Conservation (phyloP, 2,329 filamentous ascomycete species). For the Fusarium armeniacum region DNA sequence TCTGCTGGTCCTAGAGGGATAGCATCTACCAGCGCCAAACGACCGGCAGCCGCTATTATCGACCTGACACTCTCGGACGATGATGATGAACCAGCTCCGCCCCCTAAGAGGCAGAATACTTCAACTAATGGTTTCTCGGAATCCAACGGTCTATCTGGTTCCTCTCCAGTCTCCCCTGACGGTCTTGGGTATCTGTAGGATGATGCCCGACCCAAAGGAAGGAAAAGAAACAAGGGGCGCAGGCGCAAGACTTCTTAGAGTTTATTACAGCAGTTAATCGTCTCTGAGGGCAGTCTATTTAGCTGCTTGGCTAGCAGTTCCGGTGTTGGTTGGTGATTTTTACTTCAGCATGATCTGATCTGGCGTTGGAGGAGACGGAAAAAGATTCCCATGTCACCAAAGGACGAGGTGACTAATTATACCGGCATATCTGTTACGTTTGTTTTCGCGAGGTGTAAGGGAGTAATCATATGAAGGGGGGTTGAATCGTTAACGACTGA, state of each 20-base stretch:
- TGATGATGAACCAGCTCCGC: slow-evolving; percentile 63
- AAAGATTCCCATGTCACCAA: slow-evolving; percentile 51
- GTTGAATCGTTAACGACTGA: neutral
- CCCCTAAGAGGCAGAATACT: slow-evolving; percentile 63
- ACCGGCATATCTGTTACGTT: slow-evolving; percentile 35
- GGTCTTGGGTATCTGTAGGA: slow-evolving; percentile 45
- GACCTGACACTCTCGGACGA: slow-evolving; percentile 68
- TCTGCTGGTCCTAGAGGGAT: slow-evolving; percentile 54
- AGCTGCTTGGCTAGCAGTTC: slow-evolving; percentile 32
- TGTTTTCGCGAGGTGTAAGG: slow-evolving; percentile 44
- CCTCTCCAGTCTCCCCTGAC: slow-evolving; percentile 41
- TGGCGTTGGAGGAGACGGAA: slow-evolving; percentile 50
- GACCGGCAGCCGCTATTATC: slow-evolving; percentile 67
- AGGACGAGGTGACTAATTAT: slow-evolving; percentile 36
- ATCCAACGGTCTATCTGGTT: slow-evolving; percentile 39
- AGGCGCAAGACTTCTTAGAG: slow-evolving; percentile 39
- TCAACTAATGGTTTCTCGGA: slow-evolving; percentile 46
- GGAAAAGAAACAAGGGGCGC: slow-evolving; percentile 27
- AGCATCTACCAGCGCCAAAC: slow-evolving; percentile 61
- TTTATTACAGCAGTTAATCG: slow-evolving; percentile 8
- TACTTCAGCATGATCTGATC: slow-evolving; percentile 41
- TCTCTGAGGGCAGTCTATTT: slow-evolving; percentile 1
- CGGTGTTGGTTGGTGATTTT: slow-evolving; percentile 45
- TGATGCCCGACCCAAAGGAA: slow-evolving; percentile 28
- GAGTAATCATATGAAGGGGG: slow-evolving; percentile 25